A percentile compares a stretch with the other conserved stretches of the same genome.
These are phyloP conservation scores for Pseudogymnoascus verrucosus DNA, from an alignment of 2,329 filamentous ascomycete species.

Conservation along the genomic window DNA sequence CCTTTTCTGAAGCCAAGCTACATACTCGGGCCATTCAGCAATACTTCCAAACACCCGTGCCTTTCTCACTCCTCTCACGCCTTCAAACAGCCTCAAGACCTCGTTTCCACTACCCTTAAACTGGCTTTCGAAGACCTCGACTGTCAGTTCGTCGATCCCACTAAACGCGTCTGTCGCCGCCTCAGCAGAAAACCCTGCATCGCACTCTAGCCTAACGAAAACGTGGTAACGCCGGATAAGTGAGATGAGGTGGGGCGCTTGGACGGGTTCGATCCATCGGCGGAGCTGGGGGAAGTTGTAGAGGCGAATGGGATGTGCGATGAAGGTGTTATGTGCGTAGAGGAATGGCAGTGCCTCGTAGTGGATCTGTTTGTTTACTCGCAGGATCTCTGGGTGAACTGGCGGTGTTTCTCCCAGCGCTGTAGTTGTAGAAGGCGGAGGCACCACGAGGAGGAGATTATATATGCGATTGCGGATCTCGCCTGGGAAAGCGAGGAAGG, in stretches of 20 bases:
- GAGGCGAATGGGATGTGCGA: conserved; percentile 40
- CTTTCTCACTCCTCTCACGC: conserved; percentile 36
- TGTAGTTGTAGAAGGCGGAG: conserved; percentile 15
- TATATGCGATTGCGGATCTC: conserved; percentile 55
- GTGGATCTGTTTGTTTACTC: conserved; percentile 33
- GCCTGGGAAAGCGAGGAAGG: conserved; percentile 38
- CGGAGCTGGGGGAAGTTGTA: conserved; percentile 35
- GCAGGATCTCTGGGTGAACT: conserved; percentile 34
- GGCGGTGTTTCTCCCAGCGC: conserved; percentile 15
- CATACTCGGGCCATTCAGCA: conserved; percentile 22
- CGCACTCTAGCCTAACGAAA: conserved; percentile 39
- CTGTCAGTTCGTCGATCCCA: conserved; percentile 37
- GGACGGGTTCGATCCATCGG: conserved; percentile 29
- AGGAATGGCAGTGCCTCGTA: conserved; percentile 36
- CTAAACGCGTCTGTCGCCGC: conserved; percentile 37
- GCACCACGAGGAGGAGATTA: conserved; percentile 23
- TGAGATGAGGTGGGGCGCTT: conserved; percentile 22
- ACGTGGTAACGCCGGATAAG: conserved; percentile 38
- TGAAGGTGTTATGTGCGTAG: conserved; percentile 42
- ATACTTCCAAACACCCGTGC: conserved; percentile 32
- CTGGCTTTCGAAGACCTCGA: conserved; percentile 41
- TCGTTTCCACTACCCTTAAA: conserved; percentile 35
- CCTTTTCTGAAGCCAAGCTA: conserved; percentile 20
- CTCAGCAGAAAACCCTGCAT: conserved; percentile 35
- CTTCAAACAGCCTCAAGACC: conserved; percentile 37